A percentile compares a stretch with the other conserved stretches of the same genome.
These are phyloP conservation scores for Ceratocystis variospora DNA, from an alignment of 2,329 filamentous ascomycete genomes.

Conservation along the genomic window DNA sequence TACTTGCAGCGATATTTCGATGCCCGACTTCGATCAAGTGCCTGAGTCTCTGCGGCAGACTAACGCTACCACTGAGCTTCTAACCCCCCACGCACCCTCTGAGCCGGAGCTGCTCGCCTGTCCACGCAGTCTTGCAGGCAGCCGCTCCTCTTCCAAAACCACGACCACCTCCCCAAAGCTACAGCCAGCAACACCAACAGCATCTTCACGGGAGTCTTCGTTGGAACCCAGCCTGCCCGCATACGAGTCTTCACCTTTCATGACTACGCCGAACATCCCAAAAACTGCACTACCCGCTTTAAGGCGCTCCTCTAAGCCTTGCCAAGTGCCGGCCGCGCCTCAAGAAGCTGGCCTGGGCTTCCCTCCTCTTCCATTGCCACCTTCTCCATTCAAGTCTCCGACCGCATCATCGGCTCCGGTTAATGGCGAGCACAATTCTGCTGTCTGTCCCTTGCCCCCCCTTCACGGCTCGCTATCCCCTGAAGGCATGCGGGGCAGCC, in stretches of 20 bases:
- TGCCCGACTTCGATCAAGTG: neutral
- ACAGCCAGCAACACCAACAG: neutral
- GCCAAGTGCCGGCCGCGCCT: neutral
- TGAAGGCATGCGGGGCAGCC: neutral
- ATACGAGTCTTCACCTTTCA: neutral
- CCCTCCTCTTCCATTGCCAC: neutral
- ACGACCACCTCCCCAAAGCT: neutral
- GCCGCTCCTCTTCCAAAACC: neutral
- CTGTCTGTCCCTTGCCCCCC: neutral
- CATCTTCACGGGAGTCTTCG: neutral
- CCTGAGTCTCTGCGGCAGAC: neutral
- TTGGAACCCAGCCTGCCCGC: neutral
- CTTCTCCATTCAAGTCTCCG: neutral
- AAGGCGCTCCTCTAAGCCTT: neutral
- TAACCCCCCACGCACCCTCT: neutral
- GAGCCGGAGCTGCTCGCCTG: neutral
- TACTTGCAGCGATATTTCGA: neutral
- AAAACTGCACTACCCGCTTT: neutral
- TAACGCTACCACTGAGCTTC: neutral
- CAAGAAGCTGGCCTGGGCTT: neutral
- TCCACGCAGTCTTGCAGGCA: neutral
- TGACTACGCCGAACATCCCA: neutral
- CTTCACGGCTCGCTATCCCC: neutral
- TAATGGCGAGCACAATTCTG: neutral
- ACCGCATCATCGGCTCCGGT: neutral